A percentile compares a stretch with the other conserved stretches of the same genome.
phyloP scores from a whole-genome alignment of 208 protist species.

The Naegleria lovaniensis region DNA sequence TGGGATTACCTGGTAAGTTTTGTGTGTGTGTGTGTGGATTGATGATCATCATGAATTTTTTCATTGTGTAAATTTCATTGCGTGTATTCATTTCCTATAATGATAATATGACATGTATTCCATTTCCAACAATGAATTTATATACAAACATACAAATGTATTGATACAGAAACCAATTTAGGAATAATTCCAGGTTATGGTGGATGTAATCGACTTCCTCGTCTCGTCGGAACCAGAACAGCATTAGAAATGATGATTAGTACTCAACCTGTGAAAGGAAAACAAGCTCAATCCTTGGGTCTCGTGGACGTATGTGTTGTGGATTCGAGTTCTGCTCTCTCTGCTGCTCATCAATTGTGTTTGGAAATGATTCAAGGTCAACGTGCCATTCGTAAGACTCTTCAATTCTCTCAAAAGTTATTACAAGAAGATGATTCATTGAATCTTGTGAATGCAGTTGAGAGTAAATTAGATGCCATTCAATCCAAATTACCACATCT shows the following conservation, averaged over 20 bases:
- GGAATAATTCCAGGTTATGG: conserved; percentile 68
- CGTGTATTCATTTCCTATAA: too few relatives aligned
- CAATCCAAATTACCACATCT: neutral
- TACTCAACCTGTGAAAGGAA: conserved; percentile 10
- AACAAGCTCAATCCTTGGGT: conserved; percentile 53
- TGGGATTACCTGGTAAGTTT: conserved; percentile 31
- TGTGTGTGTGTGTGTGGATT: neutral
- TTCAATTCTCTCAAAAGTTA: neutral
- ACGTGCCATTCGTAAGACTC: neutral
- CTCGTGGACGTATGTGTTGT: conserved; percentile 41
- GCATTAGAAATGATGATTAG: conserved; percentile 47
- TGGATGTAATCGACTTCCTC: conserved; percentile 62
- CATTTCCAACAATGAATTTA: conserved; percentile 37
- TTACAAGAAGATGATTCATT: too few relatives aligned
- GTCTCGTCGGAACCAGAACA: conserved; percentile 55
- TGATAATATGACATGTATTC: conserved; percentile 31
- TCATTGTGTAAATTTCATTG: too few relatives aligned
- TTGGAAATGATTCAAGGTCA: neutral
- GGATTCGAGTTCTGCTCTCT: neutral
- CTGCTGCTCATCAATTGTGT: neutral
- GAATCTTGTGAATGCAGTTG: neutral
- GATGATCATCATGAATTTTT: neutral
- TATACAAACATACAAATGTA: too few relatives aligned
- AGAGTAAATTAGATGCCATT: neutral
- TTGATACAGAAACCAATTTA: conserved; percentile 51